Conservation (phyloP, 257 asterid species). For the Capsicum baccatum region DNA sequence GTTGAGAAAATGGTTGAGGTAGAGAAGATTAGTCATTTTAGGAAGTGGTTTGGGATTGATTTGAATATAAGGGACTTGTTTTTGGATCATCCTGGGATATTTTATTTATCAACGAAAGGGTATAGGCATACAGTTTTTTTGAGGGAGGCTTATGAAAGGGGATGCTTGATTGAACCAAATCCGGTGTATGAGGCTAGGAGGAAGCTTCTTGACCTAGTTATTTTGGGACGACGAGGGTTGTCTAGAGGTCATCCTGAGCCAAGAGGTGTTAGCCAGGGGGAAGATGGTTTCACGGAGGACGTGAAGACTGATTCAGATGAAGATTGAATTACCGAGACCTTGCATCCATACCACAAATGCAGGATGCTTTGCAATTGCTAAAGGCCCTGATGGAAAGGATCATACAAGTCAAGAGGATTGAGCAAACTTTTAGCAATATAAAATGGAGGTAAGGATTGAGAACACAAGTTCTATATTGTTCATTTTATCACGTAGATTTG, state of each 20-base stretch:
- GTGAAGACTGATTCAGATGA: conserved; percentile 35
- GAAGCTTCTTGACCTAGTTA: conserved; percentile 81
- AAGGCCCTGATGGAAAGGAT: not conserved
- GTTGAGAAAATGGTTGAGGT: conserved; percentile 97
- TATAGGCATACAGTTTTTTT: conserved; percentile 76
- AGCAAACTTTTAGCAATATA: conserved; percentile 6
- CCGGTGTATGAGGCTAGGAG: conserved; percentile 78
- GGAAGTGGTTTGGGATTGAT: conserved; percentile 86
- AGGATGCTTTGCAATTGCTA: not conserved
- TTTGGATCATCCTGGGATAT: conserved; percentile 87
- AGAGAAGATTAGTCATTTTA: conserved; percentile 92
- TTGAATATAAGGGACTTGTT: conserved; percentile 83
- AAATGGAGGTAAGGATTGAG: not conserved
- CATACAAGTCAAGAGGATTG: not conserved
- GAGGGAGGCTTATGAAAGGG: conserved; percentile 90
- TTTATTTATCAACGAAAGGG: conserved; percentile 87
- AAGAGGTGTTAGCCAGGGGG: conserved; percentile 41
- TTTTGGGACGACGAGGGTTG: conserved; percentile 75
- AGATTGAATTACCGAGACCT: not conserved
- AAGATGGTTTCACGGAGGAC: conserved; percentile 42
- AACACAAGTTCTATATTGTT: not conserved
- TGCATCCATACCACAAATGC: not conserved
- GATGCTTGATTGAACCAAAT: conserved; percentile 77
- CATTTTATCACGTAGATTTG: not conserved
- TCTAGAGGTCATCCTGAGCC: conserved; percentile 39